Base-by-base conservation (phyloP, 441 rosid species). In the Bocquillonia castaneifolia region DNA sequence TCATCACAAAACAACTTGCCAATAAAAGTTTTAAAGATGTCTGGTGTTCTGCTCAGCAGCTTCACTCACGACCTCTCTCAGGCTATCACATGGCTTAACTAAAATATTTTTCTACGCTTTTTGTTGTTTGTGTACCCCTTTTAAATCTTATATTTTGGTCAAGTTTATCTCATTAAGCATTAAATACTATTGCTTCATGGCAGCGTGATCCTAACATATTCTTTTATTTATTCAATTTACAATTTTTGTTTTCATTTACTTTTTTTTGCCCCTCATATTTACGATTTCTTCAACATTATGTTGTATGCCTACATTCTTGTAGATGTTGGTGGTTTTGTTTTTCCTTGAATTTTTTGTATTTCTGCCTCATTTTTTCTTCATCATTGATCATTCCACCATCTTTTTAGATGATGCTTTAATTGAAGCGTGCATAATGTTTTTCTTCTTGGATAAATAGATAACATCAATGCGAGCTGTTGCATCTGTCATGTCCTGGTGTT, bases 391-490 rank as follows among this genome's bases (percentile, higher is more conserved):
- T 40, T 17, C 3, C 10, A 53, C 2, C 20, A 39, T 67, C 36
- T 5, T 26, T 3, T 6, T 44, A 23, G 55, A 36, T 64, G 25
- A 10, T 58, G 25, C 36, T 22, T 52, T 66, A 29, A 29, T 26
- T 62, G 64, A 56, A 58, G 48, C 55, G 56, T 61, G 59, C 26
- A 45, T 25, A 14, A 20, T 64, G 20, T 64, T 60, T 58, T 67
- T 59, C 44, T 39, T 66, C 70, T 74, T 75, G 79, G 71, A 67
- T 80, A 69, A 66, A 68, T 86, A 93, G 99, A 78, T 84, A 78
- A 84, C 70, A 1, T 82, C 87, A 48, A 73, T 87, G 73, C 85
- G 82, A 84, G 82, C 84, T 53, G 83, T 90, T 84, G 89, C 89
- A 51, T 77, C 78, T 56, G 76, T 86, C 57, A 72, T 73, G 14